These are phyloP conservation scores for Lactarius hatsudake DNA, from an alignment of 768 basidiomycete genomes.

Conservation along the genomic window DNA sequence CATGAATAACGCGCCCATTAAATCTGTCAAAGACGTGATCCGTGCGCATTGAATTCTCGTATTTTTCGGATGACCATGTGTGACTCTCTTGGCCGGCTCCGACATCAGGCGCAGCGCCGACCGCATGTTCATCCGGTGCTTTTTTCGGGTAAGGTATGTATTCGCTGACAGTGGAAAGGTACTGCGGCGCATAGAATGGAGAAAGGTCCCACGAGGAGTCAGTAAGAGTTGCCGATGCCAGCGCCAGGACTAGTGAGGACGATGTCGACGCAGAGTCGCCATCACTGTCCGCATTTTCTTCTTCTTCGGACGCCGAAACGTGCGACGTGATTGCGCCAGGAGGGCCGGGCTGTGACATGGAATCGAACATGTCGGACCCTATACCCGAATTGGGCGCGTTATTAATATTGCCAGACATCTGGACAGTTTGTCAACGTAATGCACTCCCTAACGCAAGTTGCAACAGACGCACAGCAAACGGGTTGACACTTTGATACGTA, in stretches of 20 bases:
- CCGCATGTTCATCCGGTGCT: constrained; percentile 37
- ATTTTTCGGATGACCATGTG: constrained; percentile 67
- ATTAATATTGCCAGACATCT: constrained; percentile 26
- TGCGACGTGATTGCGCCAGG: constrained; percentile 8
- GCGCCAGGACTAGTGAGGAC: constrained; percentile 48
- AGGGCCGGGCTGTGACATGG: background rate
- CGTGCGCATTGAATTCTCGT: constrained; percentile 75
- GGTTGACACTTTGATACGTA: constrained; percentile 47
- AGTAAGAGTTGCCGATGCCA: constrained; percentile 51
- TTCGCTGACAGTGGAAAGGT: constrained; percentile 73
- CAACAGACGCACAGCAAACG: constrained; percentile 58
- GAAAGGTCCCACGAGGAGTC: constrained; percentile 67
- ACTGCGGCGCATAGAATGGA: constrained; percentile 64
- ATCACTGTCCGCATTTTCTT: constrained; percentile 20
- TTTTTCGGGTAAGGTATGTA: constrained; percentile 58
- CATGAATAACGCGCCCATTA: constrained; percentile 62
- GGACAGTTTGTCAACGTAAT: background rate
- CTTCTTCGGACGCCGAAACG: background rate
- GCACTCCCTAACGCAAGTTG: background rate
- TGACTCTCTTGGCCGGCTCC: constrained; percentile 44
- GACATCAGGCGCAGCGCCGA: constrained; percentile 44
- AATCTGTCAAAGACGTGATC: constrained; percentile 89
- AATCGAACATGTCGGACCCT: constrained; percentile 67
- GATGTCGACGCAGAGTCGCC: constrained; percentile 41
- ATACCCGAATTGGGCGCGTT: constrained; percentile 47